Conservation (phyloP, 2,329 filamentous ascomycete genomes). For the Chaetomium strumarium region DNA sequence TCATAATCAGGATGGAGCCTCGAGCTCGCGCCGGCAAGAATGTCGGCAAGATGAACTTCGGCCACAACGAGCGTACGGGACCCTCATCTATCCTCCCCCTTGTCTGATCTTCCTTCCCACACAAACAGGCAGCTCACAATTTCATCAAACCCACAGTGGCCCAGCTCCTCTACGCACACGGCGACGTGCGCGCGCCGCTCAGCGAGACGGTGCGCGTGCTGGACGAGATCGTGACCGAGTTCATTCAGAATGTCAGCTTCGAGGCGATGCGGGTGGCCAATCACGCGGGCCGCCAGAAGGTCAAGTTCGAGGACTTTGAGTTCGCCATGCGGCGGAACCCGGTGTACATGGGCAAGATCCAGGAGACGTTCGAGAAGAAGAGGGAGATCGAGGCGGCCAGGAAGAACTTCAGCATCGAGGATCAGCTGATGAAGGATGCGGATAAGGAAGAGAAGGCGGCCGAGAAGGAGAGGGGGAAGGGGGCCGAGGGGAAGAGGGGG, state of each 20-base stretch:
- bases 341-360: constrained; percentile 78
- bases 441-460: constrained; percentile 28
- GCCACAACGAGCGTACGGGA: constrained; percentile 60
- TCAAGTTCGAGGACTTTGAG: constrained; percentile 97
- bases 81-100: background rate
- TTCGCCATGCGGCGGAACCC: constrained; percentile 86
- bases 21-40: constrained; percentile 72
- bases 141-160: constrained; percentile 51
- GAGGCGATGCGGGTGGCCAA: constrained; percentile 79
- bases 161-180: constrained; percentile 72
- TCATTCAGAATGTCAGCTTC: constrained; percentile 90
- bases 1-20: constrained; percentile 57
- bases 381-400: constrained; percentile 77
- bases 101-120: background rate
- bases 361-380: constrained; percentile 84
- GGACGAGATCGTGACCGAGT: constrained; percentile 94
- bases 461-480: constrained; percentile 30
- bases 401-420: constrained; percentile 66
- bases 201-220: constrained; percentile 79
- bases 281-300: constrained; percentile 85
- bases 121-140: background rate
- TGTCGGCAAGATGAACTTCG: constrained; percentile 78
- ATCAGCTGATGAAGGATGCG: constrained; percentile 51
- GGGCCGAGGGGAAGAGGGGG: constrained; percentile 3
- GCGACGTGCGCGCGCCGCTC: constrained; percentile 71